Evolutionary conservation across 169 alveolate species (phyloP).

Genomic region (Plasmodium vinckei): DNA sequence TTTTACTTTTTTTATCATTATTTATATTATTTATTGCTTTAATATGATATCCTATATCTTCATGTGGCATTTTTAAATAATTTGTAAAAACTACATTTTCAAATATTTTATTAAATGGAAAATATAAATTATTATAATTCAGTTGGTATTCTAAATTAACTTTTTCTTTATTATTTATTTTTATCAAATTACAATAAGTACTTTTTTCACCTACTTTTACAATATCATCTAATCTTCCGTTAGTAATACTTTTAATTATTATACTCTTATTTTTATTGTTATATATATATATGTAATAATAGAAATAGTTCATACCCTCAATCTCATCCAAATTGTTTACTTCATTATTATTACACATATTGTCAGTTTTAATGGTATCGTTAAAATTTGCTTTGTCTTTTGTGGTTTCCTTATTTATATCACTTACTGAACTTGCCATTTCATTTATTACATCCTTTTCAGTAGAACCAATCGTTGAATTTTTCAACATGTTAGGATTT

Average conservation of each 20-base stretch:
- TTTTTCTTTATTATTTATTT: constrained; percentile 4
- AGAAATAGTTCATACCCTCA: background rate
- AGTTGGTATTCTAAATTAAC: constrained; percentile 21
- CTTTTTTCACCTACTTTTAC: constrained; percentile 20
- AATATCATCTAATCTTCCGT: background rate
- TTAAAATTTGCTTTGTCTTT: background rate
- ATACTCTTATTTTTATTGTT: constrained; percentile 43
- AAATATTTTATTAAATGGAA: constrained; percentile 61
- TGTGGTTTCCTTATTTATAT: background rate
- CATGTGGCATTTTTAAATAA: constrained; percentile 13
- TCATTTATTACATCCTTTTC: background rate
- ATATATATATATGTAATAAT: constrained; percentile 50
- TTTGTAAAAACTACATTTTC: constrained; percentile 6
- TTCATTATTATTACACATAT: background rate
- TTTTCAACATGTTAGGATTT: background rate
- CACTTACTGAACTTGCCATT: background rate
- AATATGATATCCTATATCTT: background rate
- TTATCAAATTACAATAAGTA: constrained; percentile 48
- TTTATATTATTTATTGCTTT: constrained; percentile 7
- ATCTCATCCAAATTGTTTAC: background rate
- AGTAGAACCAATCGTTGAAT: background rate
- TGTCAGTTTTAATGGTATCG: background rate
- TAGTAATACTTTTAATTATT: constrained; percentile 5
- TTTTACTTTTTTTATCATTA: constrained; percentile 51
- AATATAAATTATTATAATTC: constrained; percentile 29